A percentile compares a stretch with the other conserved stretches of the same genome.
phyloP scores from a whole-genome alignment of 2,329 filamentous ascomycete species.

The Pseudogymnoascus sp. region DNA sequence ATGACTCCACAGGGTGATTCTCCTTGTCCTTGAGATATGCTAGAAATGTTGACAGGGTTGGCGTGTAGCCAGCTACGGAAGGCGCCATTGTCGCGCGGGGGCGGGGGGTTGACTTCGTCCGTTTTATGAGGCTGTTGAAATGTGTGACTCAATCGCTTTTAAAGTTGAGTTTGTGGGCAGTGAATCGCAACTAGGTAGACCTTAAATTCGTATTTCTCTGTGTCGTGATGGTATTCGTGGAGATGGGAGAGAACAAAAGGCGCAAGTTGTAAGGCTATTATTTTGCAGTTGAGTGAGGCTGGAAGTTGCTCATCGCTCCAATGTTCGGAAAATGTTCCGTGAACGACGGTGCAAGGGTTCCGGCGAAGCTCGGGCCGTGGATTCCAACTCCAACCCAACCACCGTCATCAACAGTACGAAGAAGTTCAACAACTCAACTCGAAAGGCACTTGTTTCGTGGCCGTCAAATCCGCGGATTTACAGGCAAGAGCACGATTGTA shows the following conservation, averaged over 20 bases:
- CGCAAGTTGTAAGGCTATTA: constrained; percentile 10
- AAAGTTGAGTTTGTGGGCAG: background rate
- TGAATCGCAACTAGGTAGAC: background rate
- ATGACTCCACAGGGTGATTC: constrained; percentile 64
- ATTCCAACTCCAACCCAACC: constrained; percentile 8
- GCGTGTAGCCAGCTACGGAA: constrained; percentile 49
- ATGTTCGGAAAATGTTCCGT: constrained; percentile 9
- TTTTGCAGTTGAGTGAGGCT: background rate
- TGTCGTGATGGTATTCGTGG: background rate
- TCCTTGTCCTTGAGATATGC: constrained; percentile 65
- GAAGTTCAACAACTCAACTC: constrained; percentile 6
- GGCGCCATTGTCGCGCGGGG: constrained; percentile 44
- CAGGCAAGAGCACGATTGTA: background rate
- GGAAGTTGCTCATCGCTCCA: constrained; percentile 4
- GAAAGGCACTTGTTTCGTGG: constrained; percentile 7
- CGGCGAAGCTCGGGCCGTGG: constrained; percentile 7
- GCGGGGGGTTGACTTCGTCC: constrained; percentile 1
- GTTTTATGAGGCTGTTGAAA: background rate
- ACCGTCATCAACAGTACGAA: constrained; percentile 11
- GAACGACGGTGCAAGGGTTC: constrained; percentile 3
- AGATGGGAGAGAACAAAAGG: background rate
- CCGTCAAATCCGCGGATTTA: constrained; percentile 7
- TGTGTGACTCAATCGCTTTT: background rate
- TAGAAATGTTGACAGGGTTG: constrained; percentile 71
- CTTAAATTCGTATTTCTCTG: background rate